Percentiles rank a stretch among this genome's conserved stretches.
Evolutionary conservation across 2,329 filamentous ascomycete species (phyloP).

Genomic region (Diaporthe australafricana): DNA sequence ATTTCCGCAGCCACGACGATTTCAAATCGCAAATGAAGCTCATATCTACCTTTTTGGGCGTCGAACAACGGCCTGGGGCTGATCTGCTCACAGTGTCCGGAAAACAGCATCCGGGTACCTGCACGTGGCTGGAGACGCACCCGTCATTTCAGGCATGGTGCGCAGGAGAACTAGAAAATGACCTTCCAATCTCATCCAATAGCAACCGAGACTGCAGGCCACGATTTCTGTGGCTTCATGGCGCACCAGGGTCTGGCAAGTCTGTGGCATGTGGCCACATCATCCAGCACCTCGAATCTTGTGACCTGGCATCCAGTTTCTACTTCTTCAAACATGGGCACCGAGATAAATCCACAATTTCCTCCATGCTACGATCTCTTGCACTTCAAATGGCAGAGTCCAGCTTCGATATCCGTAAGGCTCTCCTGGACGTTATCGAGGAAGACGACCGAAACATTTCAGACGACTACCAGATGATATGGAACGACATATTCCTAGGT

Average conservation of each 20-base stretch:
- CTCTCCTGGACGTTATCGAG: too few relatives aligned
- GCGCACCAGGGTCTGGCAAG: not conserved
- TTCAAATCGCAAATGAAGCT: not conserved
- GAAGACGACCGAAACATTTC: too few relatives aligned
- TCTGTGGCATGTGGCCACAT: not conserved
- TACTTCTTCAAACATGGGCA: too few relatives aligned
- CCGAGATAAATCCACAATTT: too few relatives aligned
- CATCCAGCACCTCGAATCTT: not conserved
- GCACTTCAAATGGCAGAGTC: too few relatives aligned
- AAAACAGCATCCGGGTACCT: not conserved
- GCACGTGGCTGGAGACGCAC: not conserved
- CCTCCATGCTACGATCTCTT: too few relatives aligned
- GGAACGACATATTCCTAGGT: too few relatives aligned
- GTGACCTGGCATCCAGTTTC: too few relatives aligned
- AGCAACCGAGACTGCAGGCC: not conserved
- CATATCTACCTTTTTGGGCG: not conserved
- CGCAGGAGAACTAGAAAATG: not conserved
- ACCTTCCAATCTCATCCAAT: not conserved
- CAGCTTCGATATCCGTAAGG: too few relatives aligned
- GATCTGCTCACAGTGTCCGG: not conserved
- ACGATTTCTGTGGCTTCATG: not conserved
- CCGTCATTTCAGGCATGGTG: not conserved
- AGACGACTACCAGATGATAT: too few relatives aligned
- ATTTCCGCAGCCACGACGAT: not conserved
- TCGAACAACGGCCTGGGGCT: not conserved